Evolutionary conservation across 768 basidiomycete species (phyloP).

Genomic region (Trametes cinnabarina): DNA sequence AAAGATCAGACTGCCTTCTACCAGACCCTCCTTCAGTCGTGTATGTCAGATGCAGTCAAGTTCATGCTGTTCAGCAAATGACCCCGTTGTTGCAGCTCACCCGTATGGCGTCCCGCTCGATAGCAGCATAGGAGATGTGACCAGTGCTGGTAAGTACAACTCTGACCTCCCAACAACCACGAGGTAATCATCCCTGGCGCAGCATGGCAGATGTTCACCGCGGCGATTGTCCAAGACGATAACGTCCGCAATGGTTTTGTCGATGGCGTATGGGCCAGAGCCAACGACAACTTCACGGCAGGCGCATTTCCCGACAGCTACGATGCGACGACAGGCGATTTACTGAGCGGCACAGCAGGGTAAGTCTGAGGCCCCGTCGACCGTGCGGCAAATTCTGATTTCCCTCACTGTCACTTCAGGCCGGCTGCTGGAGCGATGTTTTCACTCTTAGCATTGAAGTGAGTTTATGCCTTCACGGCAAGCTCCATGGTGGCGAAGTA

Average conservation of each 20-base stretch:
- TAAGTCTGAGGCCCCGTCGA: neutral
- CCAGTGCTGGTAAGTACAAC: neutral
- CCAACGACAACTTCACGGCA: conserved; percentile 2
- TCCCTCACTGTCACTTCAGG: too few species aligned
- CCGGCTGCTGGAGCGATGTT: too few species aligned
- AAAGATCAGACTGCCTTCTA: conserved; percentile 9
- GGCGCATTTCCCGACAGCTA: conserved; percentile 11
- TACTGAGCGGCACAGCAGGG: conserved; percentile 1
- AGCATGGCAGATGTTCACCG: conserved; percentile 19
- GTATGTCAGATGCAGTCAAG: neutral
- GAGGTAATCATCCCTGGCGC: neutral
- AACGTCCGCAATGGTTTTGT: conserved; percentile 10
- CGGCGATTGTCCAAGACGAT: conserved; percentile 10
- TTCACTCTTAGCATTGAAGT: conserved; percentile 13
- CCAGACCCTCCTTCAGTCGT: neutral
- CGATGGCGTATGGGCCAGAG: neutral
- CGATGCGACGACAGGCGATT: neutral
- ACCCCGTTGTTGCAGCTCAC: neutral
- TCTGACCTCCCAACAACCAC: neutral
- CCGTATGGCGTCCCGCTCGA: conserved; percentile 7
- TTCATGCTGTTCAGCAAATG: neutral
- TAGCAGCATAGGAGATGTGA: neutral
- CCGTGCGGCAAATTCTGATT: too few species aligned
- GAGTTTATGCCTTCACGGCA: neutral
- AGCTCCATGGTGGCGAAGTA: too few species aligned